These are phyloP conservation scores for Bauhinia variegata DNA, from an alignment of 306 rosid genomes.

Conservation along the genomic window DNA sequence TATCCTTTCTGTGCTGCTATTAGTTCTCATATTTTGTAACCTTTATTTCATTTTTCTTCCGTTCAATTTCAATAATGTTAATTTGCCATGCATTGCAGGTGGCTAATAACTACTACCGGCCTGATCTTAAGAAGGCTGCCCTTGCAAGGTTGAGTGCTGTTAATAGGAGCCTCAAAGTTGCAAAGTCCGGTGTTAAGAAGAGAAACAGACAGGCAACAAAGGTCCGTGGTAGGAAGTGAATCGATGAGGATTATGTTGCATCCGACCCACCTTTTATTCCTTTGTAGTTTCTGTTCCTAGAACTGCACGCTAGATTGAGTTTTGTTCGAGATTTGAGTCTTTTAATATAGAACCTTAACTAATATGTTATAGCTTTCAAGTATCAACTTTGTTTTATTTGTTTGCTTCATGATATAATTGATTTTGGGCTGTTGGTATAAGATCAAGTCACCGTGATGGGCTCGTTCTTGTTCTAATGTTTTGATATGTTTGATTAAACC, in stretches of 20 bases:
- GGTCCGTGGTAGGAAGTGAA: slow-evolving; percentile 43
- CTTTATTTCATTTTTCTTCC: not conserved
- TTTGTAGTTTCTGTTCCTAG: slow-evolving; percentile 34
- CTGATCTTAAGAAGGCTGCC: slow-evolving; percentile 83
- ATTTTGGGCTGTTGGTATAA: not conserved
- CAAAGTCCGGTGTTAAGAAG: slow-evolving; percentile 94
- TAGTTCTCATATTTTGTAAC: not conserved
- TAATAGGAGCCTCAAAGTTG: slow-evolving; percentile 79
- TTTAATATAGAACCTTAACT: slow-evolving; percentile 13
- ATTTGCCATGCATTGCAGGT: slow-evolving; percentile 45
- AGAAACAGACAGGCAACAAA: slow-evolving; percentile 77
- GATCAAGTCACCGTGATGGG: not conserved
- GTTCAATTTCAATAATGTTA: not conserved
- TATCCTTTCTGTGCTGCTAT: not conserved
- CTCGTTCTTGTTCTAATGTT: not conserved
- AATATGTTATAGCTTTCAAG: slow-evolving; percentile 8
- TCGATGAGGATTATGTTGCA: slow-evolving; percentile 2
- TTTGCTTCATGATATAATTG: not conserved
- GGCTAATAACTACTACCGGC: slow-evolving; percentile 72
- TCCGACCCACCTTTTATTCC: slow-evolving; percentile 5
- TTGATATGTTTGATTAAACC: no score
- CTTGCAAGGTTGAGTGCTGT: slow-evolving; percentile 93
- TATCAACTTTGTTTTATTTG: not conserved
- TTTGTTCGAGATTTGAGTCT: slow-evolving; percentile 25
- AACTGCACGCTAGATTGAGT: slow-evolving; percentile 28